Percentiles rank a stretch among this genome's conserved stretches.
These are phyloP conservation scores for Cladobotryum mycophilum DNA, from an alignment of 2,329 filamentous ascomycete species.

Conservation along the genomic window DNA sequence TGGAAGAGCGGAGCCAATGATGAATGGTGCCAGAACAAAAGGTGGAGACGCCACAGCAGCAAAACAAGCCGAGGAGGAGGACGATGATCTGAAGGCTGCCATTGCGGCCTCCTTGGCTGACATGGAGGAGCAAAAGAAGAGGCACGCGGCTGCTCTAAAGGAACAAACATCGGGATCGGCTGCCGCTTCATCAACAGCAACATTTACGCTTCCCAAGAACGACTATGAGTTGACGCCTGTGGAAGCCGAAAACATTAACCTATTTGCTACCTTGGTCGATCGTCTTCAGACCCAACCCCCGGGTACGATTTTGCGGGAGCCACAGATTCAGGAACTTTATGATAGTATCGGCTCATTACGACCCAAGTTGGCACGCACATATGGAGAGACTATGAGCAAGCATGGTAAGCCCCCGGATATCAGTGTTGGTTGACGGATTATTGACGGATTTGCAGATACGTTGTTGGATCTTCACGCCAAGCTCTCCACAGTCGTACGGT, in stretches of 20 bases:
- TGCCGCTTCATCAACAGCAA: slow-evolving; percentile 30
- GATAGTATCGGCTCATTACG: slow-evolving; percentile 91
- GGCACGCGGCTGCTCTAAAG: slow-evolving; percentile 76
- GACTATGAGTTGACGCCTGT: slow-evolving; percentile 91
- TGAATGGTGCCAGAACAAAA: slow-evolving; percentile 34
- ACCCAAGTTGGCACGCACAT: slow-evolving; percentile 89
- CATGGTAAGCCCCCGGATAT: slow-evolving; percentile 56
- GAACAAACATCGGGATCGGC: slow-evolving; percentile 56
- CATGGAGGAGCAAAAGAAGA: slow-evolving; percentile 97
- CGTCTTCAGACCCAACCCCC: slow-evolving; percentile 90
- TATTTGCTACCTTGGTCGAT: slow-evolving; percentile 91
- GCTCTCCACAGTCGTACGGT: slow-evolving; percentile 89
- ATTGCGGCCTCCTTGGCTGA: slow-evolving; percentile 92
- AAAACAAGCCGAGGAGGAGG: slow-evolving; percentile 69
- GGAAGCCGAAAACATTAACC: slow-evolving; percentile 94
- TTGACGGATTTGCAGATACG: slow-evolving; percentile 56
- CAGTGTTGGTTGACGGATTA: not conserved
- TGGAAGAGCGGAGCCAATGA: slow-evolving; percentile 61
- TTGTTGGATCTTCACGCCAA: slow-evolving; percentile 92
- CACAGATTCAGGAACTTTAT: slow-evolving; percentile 96
- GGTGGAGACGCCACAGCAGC: slow-evolving; percentile 26
- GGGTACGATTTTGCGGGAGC: slow-evolving; percentile 91
- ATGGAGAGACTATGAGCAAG: slow-evolving; percentile 99
- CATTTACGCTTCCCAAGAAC: slow-evolving; percentile 66
- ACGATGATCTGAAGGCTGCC: slow-evolving; percentile 86